Evolutionary conservation across 2,329 filamentous ascomycete genomes (phyloP), one percentile per base, ranked within the genome.

Genomic region (Macrophomina phaseolina): DNA sequence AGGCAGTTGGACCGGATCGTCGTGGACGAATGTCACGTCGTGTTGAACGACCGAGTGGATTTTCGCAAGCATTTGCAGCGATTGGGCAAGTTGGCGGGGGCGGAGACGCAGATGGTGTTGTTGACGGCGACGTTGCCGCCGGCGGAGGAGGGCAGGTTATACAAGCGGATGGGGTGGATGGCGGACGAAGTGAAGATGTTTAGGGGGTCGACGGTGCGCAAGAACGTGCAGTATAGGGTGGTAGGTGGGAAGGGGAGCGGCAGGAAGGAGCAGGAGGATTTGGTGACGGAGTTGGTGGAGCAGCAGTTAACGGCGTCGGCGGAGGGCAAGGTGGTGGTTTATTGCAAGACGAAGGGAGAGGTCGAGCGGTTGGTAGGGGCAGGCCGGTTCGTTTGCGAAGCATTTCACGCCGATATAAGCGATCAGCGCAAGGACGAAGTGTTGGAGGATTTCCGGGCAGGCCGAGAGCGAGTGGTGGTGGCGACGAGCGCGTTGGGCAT

Each of bases 41-140:
- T 73, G 32, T 69, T 73, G 30, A 70, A 73, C 63, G 55, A 64
- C 12, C 55, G 36, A 30, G 67, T 67, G 8, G 64, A 45, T 28
- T 72, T 71, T 64, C 60, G 62, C 11, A 70, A 63, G 32, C 28
- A 68, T 55, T 67, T 73, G 34, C 23, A 70, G 63, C 32, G 67
- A 64, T 66, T 71, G 38, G 66, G 69, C 5, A 67, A 69, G 68
- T 58, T 73, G 53, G 62, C 63, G 30, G 18, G 23, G 6, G 66
- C 64, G 4, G 64, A 70, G 65, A 71, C 67, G 65, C 66, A 73
- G 70, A 71, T 74, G 23, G 72, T 73, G 11, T 55, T 70, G 18
- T 69, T 74, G 48, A 74, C 63, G 64, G 71, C 63, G 53, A 73
- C 64, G 49, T 68, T 74, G 38, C 71, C 61, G 55, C 71, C 66